These are phyloP conservation scores for Alternaria arborescens DNA, from an alignment of 2,329 filamentous ascomycete genomes.

Conservation along the genomic window DNA sequence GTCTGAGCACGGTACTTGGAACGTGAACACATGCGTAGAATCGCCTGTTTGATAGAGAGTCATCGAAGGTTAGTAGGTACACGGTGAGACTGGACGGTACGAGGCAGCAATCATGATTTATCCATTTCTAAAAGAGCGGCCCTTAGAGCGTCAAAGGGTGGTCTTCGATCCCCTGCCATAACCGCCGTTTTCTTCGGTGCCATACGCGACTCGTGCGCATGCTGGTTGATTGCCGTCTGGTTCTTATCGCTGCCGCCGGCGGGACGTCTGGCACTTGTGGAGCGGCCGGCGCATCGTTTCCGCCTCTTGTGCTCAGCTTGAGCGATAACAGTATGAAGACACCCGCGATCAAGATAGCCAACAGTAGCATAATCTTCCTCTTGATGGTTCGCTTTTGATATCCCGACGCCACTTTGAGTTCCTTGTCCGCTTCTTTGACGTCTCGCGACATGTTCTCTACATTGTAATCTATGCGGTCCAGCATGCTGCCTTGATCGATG, in stretches of 20 bases:
- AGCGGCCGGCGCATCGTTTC: conserved; percentile 21
- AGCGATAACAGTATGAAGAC: conserved; percentile 84
- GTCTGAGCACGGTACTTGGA: not conserved
- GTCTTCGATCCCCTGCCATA: conserved; percentile 36
- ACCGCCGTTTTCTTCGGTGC: conserved; percentile 47
- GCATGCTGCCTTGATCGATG: conserved; percentile 62
- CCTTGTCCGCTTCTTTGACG: conserved; percentile 91
- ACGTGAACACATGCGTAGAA: not conserved
- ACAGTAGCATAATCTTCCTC: conserved; percentile 89
- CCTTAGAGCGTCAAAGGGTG: conserved; percentile 12
- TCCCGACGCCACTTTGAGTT: conserved; percentile 84
- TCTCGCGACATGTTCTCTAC: conserved; percentile 94
- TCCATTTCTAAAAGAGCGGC: not conserved
- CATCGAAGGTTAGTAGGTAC: not conserved
- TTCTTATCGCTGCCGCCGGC: conserved; percentile 24
- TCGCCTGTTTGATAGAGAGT: not conserved
- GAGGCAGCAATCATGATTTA: conserved; percentile 22
- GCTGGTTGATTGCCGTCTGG: conserved; percentile 26
- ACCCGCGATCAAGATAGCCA: conserved; percentile 83
- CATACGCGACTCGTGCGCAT: conserved; percentile 38
- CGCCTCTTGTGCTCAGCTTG: conserved; percentile 71
- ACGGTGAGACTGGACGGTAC: not conserved
- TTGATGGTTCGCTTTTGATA: conserved; percentile 92
- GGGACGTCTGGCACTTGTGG: conserved; percentile 32
- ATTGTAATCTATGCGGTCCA: conserved; percentile 75